Conservation (phyloP, 306 rosid genomes). For the Morella rubra region DNA sequence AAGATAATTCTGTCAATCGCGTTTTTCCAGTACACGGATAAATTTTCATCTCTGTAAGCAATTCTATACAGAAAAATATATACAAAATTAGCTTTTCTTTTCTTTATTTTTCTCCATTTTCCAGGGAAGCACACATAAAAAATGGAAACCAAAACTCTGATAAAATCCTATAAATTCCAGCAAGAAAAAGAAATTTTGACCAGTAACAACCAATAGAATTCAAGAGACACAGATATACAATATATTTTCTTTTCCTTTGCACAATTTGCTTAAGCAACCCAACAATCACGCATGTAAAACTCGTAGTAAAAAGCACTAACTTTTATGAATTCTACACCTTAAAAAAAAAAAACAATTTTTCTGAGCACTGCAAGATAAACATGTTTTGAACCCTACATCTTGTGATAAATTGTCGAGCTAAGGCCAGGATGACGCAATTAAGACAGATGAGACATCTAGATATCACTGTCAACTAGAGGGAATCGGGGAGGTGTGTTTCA, state of each 20-base stretch:
- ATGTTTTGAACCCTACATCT: background rate
- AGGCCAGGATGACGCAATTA: background rate
- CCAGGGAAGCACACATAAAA: background rate
- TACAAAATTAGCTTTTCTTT: background rate
- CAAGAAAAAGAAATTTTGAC: background rate
- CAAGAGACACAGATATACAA: background rate
- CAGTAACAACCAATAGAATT: background rate
- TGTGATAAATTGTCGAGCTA: background rate
- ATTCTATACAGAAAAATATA: background rate
- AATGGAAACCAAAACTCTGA: background rate
- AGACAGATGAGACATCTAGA: background rate
- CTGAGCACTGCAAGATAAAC: background rate
- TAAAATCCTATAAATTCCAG: background rate
- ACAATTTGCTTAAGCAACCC: background rate
- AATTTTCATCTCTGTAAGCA: background rate
- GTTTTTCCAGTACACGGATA: background rate
- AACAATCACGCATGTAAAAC: background rate
- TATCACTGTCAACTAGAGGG: background rate
- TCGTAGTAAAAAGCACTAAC: background rate
- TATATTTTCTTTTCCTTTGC: background rate
- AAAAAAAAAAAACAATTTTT: background rate
- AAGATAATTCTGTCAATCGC: background rate
- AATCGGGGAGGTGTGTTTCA: background rate
- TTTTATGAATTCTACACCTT: background rate
- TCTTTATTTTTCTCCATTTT: background rate